Evolutionary conservation across 257 asterid genomes (phyloP), one percentile per base, ranked within the genome.

Genomic region (Fraxinus excelsior): DNA sequence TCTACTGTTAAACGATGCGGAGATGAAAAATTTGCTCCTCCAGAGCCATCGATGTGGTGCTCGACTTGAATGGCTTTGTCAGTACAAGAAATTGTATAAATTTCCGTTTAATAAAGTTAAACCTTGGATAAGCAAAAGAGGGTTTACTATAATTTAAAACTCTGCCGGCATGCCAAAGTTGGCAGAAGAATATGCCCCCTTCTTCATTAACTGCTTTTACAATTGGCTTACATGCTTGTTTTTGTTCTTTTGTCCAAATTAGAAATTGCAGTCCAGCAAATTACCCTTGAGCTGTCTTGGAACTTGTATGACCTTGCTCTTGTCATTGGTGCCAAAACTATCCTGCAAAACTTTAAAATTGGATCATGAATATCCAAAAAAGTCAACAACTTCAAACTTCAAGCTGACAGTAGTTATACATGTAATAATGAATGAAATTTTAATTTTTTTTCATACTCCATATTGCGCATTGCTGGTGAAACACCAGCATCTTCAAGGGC

Each of bases 401-500:
- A 23, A 2, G 31, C 18, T 0, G 18, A 62, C 53, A 2, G 19
- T 25, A 62, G 8, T 11, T 3, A 2, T 18, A 1, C 60, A 16
- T 14, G n/a, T n/a, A n/a, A n/a, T n/a, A n/a, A n/a, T n/a, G n/a
- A n/a, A n/a, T n/a, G n/a, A n/a, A n/a, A n/a, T n/a, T n/a, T n/a
- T n/a, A n/a, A n/a, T n/a, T n/a, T n/a, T n/a, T n/a, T n/a, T n/a
- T n/a, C n/a, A n/a, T n/a, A n/a, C n/a, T n/a, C n/a, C n/a, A n/a
- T n/a, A n/a, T n/a, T n/a, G n/a, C n/a, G n/a, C n/a, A n/a, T n/a
- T n/a, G n/a, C 98, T 53, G 91, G 88, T 65, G 99, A 93, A 44
- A 93, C 96, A 69, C 99, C 97, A 80, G 96, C 95, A 88, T 95
- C 96, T 80, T 84, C 89, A 66, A 95, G 97, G 86, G 92, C 87